Conservation (phyloP, 371 early-diverging fungal genomes). For the Mortierella sp. region DNA sequence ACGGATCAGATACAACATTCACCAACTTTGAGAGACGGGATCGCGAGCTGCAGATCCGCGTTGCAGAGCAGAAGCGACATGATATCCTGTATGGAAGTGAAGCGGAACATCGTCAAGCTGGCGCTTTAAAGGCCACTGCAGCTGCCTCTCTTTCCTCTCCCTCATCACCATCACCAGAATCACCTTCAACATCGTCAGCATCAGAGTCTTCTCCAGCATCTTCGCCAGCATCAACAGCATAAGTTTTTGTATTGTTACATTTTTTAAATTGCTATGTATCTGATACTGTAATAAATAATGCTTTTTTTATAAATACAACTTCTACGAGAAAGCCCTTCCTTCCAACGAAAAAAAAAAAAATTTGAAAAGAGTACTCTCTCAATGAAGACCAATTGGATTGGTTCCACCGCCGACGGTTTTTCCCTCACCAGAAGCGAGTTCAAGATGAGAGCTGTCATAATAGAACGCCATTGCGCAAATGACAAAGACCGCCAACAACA, state of each 20-base stretch:
- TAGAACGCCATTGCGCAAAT: conserved; percentile 46
- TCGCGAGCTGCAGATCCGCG: conserved; percentile 46
- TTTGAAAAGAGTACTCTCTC: neutral
- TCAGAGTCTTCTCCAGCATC: neutral
- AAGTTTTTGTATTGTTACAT: neutral
- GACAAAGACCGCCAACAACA: conserved; percentile 32
- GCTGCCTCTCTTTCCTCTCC: conserved; percentile 33
- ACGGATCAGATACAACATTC: conserved; percentile 53
- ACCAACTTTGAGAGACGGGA: conserved; percentile 53
- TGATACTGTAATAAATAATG: neutral
- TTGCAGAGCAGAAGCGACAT: conserved; percentile 42
- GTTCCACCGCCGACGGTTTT: neutral
- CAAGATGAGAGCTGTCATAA: conserved; percentile 19
- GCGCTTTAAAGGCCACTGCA: conserved; percentile 9
- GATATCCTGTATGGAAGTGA: conserved; percentile 43
- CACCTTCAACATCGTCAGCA: neutral
- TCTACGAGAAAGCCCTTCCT: too few relatives aligned
- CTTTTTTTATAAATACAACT: neutral
- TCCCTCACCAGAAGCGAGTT: neutral
- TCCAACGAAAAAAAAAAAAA: neutral
- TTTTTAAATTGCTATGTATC: neutral
- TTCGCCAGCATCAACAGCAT: neutral
- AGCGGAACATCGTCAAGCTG: conserved; percentile 8
- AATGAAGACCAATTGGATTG: neutral
- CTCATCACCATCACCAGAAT: neutral